Percentiles rank a stretch among this genome's conserved stretches.
Evolutionary conservation across 768 basidiomycete genomes (phyloP).

Genomic region (Suillus cothurnatus): DNA sequence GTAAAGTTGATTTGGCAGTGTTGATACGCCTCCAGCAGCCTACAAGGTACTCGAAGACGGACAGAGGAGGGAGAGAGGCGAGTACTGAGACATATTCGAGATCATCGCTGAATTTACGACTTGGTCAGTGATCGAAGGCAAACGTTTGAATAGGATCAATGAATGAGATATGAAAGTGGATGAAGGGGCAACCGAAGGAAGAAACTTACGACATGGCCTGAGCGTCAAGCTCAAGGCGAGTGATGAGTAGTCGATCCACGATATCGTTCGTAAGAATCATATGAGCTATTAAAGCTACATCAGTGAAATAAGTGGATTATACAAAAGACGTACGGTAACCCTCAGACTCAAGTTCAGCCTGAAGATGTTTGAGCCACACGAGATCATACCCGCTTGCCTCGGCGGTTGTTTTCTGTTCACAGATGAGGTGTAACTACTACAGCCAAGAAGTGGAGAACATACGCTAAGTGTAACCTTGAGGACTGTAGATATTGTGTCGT

Average conservation of each 20-base stretch:
- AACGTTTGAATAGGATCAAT: slow-evolving; percentile 4
- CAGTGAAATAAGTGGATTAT: not conserved
- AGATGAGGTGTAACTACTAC: slow-evolving; percentile 11
- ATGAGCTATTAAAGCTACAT: slow-evolving; percentile 27
- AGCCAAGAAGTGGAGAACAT: slow-evolving; percentile 28
- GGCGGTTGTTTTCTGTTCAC: slow-evolving; percentile 54
- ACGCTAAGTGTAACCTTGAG: slow-evolving; percentile 84
- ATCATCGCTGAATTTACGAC: slow-evolving; percentile 54
- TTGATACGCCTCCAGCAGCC: slow-evolving; percentile 93
- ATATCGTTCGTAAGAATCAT: slow-evolving; percentile 57
- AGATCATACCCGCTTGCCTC: slow-evolving; percentile 64
- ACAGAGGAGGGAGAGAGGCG: slow-evolving; percentile 74
- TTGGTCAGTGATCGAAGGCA: not conserved
- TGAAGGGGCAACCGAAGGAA: not conserved
- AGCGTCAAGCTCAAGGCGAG: slow-evolving; percentile 81
- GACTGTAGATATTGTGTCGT: slow-evolving; percentile 64
- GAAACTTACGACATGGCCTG: slow-evolving; percentile 63
- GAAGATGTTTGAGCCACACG: slow-evolving; percentile 83
- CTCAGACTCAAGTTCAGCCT: slow-evolving; percentile 67
- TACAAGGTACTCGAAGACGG: slow-evolving; percentile 86
- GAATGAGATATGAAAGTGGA: not conserved
- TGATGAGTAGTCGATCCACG: slow-evolving; percentile 79
- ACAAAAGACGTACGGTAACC: slow-evolving; percentile 39
- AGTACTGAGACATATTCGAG: slow-evolving; percentile 73
- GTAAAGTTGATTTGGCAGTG: slow-evolving; percentile 47